Conservation (phyloP, 129 eudicot species). For the Cynara cardunculus region DNA sequence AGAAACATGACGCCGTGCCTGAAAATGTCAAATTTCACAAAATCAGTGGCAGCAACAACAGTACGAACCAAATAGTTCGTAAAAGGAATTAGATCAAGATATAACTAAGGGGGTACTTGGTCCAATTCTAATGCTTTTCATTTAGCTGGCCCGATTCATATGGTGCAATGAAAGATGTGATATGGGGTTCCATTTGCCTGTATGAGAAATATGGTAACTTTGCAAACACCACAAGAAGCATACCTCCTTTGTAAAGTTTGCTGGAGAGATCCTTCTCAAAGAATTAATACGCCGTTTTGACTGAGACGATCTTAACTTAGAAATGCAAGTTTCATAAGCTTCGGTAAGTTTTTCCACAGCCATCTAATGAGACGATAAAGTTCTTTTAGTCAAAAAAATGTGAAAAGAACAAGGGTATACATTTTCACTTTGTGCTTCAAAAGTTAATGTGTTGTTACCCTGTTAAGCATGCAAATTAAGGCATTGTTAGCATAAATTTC, state of each 20-base stretch:
- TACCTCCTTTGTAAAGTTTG: slow-evolving; percentile 93
- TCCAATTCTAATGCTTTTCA: too few species aligned
- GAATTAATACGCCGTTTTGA: slow-evolving; percentile 56
- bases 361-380: slow-evolving; percentile 33
- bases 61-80: too few species aligned
- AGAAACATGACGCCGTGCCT: slow-evolving; percentile 68
- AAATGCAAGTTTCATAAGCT: slow-evolving; percentile 67
- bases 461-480: slow-evolving; percentile 35
- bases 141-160: too few species aligned
- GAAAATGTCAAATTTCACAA: neutral
- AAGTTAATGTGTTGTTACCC: slow-evolving; percentile 38
- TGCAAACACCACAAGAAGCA: neutral
- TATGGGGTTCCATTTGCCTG: too few species aligned
- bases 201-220: neutral
- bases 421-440: slow-evolving; percentile 36
- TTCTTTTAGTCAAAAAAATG: slow-evolving; percentile 4
- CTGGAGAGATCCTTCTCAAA: slow-evolving; percentile 63
- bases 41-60: neutral
- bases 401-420: slow-evolving; percentile 28
- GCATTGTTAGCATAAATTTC: neutral
- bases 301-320: slow-evolving; percentile 60
- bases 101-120: neutral
- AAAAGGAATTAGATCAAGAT: neutral
- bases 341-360: slow-evolving; percentile 45
- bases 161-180: too few species aligned